Evolutionary conservation across 2,329 filamentous ascomycete genomes (phyloP).

Genomic region (Trichoderma sp.): DNA sequence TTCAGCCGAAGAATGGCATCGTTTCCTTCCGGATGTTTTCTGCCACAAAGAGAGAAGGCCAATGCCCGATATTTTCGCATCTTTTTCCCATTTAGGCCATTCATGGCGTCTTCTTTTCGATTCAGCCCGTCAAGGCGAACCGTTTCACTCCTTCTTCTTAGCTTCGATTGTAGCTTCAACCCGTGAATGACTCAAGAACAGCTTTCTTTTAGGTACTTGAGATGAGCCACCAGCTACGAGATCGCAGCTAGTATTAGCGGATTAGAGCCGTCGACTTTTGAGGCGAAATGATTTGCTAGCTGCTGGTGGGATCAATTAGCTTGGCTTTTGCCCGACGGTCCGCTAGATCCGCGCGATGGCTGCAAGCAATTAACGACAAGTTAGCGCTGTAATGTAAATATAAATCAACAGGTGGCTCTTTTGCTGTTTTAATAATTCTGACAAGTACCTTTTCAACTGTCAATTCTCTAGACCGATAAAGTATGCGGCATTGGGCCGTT

Average conservation of each 20-base stretch:
- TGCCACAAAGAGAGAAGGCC: not conserved
- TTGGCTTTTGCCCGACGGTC: not conserved
- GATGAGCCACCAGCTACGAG: too few species aligned
- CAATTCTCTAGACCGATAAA: not conserved
- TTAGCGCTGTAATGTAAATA: not conserved
- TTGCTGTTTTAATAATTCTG: not conserved
- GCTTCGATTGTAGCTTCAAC: not conserved
- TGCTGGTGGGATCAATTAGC: not conserved
- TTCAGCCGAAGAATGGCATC: not conserved
- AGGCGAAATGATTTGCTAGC: not conserved
- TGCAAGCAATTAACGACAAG: not conserved
- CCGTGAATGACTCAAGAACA: not conserved
- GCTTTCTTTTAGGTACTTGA: not conserved
- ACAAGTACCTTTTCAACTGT: not conserved
- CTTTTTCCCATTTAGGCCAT: not conserved
- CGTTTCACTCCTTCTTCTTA: not conserved
- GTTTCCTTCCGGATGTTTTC: not conserved
- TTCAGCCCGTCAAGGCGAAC: not conserved
- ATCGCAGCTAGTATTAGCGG: not conserved
- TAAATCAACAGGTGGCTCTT: too few species aligned
- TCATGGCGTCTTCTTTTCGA: too few species aligned
- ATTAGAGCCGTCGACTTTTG: not conserved
- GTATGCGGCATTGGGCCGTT: not conserved
- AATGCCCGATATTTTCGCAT: not conserved
- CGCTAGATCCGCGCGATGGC: not conserved